Conservation (phyloP, 2,329 filamentous ascomycete species). For the Talaromyces verruculosus region DNA sequence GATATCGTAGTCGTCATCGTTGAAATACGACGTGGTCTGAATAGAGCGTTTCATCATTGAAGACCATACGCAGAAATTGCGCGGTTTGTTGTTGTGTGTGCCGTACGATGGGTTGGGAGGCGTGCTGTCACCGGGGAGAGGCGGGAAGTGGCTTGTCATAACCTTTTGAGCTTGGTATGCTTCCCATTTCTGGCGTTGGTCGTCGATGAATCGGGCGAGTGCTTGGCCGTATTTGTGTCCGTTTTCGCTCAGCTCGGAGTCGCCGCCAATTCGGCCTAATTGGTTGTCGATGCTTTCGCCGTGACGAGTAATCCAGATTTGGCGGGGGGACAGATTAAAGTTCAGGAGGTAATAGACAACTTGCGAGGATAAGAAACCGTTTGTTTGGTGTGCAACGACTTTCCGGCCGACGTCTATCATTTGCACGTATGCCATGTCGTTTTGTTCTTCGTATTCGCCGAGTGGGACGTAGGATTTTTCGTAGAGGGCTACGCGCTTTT, state of each 20-base stretch:
- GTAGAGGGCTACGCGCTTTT: constrained; percentile 85
- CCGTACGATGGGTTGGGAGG: constrained; percentile 85
- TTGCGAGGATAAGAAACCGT: constrained; percentile 86
- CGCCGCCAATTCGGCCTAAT: constrained; percentile 83
- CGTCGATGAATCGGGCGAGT: constrained; percentile 78
- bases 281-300: constrained; percentile 89
- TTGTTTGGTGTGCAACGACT: constrained; percentile 83
- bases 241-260: constrained; percentile 78
- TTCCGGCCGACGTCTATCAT: constrained; percentile 98
- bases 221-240: constrained; percentile 77
- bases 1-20: constrained; percentile 92
- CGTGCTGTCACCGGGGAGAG: constrained; percentile 83
- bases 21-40: constrained; percentile 84
- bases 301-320: constrained; percentile 97
- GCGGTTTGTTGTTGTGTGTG: constrained; percentile 57
- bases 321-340: constrained; percentile 91
- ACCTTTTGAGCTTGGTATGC: constrained; percentile 76
- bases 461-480: constrained; percentile 91
- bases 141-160: constrained; percentile 78
- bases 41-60: constrained; percentile 92
- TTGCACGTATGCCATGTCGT: constrained; percentile 92
- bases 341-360: constrained; percentile 94
- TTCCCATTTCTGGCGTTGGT: constrained; percentile 79
- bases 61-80: constrained; percentile 98
- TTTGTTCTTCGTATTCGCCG: constrained; percentile 84